phyloP scores from a whole-genome alignment of 75 land plant genomes.

The Cupressus sempervirens region DNA sequence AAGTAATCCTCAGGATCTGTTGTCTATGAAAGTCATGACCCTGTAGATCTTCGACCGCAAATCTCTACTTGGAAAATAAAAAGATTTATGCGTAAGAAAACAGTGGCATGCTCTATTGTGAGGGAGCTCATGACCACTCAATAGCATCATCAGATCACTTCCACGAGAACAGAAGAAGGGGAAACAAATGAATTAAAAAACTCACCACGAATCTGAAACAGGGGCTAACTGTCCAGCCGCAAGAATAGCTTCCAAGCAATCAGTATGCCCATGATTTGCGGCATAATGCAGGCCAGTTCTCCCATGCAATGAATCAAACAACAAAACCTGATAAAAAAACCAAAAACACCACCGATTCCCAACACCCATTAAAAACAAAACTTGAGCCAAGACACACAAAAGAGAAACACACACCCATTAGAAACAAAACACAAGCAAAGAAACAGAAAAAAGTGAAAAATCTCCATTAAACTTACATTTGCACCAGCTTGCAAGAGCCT shows the following conservation, averaged over 20 bases:
- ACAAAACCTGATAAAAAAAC: slow-evolving; percentile 47
- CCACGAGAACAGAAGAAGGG: background rate
- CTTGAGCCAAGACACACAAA: background rate
- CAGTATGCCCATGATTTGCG: slow-evolving; percentile 69
- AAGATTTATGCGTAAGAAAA: background rate
- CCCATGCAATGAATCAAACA: slow-evolving; percentile 70
- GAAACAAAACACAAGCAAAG: background rate
- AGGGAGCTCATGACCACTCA: background rate
- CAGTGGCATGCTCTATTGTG: background rate
- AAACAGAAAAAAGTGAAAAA: background rate
- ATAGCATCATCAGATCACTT: background rate
- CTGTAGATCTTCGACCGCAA: background rate
- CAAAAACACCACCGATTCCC: background rate
- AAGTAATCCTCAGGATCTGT: background rate
- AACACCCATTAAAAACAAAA: background rate
- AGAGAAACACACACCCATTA: background rate
- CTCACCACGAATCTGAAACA: slow-evolving; percentile 77
- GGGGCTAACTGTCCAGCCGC: slow-evolving; percentile 55
- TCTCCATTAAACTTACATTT: slow-evolving; percentile 42
- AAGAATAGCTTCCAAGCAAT: slow-evolving; percentile 71
- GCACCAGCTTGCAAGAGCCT: slow-evolving; percentile 68
- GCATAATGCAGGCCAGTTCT: slow-evolving; percentile 96
- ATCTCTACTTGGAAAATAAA: background rate
- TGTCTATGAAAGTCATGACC: background rate
- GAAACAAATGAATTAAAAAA: background rate